phyloP scores from a whole-genome alignment of 2,329 filamentous ascomycete genomes.

The Lachnellula arida region DNA sequence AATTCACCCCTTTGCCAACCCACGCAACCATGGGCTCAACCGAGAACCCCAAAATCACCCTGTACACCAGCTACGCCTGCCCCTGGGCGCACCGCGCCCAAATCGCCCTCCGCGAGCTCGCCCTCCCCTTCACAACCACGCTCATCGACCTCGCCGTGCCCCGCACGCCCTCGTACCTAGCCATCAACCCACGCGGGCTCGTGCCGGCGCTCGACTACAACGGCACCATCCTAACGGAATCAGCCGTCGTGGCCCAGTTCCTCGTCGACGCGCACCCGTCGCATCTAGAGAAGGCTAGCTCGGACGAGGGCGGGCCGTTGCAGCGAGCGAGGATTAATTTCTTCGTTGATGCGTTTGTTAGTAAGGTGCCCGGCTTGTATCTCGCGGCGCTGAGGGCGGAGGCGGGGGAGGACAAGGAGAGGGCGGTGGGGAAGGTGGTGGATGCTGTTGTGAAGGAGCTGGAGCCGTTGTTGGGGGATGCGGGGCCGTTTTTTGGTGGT shows the following conservation, averaged over 20 bases:
- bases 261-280: conserved; percentile 65
- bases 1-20: too few relatives aligned
- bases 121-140: conserved; percentile 63
- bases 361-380: conserved; percentile 51
- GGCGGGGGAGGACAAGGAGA: conserved; percentile 42
- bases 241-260: conserved; percentile 68
- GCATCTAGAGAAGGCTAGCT: conserved; percentile 55
- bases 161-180: conserved; percentile 67
- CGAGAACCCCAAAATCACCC: conserved; percentile 41
- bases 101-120: conserved; percentile 63
- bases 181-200: conserved; percentile 73
- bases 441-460: conserved; percentile 61
- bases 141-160: conserved; percentile 67
- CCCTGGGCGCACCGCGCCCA: conserved; percentile 75
- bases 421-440: conserved; percentile 48
- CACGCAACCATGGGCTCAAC: conserved; percentile 20
- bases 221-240: conserved; percentile 67
- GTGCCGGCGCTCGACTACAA: conserved; percentile 67
- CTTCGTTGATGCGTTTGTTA: conserved; percentile 66
- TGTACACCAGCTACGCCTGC: conserved; percentile 68
- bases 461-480: conserved; percentile 60
- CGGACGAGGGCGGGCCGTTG: conserved; percentile 51
- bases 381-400: conserved; percentile 42
- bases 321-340: conserved; percentile 62
- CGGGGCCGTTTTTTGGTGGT: conserved; percentile 60